Conservation (phyloP, 2,329 filamentous ascomycete species). For the Ceratocystis eucalypticola region DNA sequence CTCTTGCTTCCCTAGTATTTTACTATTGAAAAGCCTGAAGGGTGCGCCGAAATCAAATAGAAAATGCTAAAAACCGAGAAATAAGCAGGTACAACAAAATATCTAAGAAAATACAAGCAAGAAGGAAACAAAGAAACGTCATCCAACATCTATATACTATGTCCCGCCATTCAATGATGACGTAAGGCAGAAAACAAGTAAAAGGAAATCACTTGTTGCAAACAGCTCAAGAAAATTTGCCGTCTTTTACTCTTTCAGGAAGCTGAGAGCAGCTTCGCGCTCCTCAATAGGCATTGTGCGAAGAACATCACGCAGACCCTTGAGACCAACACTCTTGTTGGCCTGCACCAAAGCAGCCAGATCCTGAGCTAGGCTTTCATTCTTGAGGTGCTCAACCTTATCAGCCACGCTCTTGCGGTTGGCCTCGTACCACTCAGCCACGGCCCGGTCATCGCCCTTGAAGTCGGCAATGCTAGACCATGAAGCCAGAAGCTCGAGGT, state of each 20-base stretch:
- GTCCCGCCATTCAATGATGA: background rate
- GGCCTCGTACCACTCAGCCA: slow-evolving; percentile 92
- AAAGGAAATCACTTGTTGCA: slow-evolving; percentile 6
- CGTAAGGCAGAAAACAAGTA: slow-evolving; percentile 12
- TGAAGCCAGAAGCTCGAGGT: slow-evolving; percentile 63
- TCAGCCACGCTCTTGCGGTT: slow-evolving; percentile 70
- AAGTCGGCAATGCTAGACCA: slow-evolving; percentile 74
- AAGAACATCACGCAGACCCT: slow-evolving; percentile 74
- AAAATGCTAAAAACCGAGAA: background rate
- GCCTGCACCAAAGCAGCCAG: slow-evolving; percentile 33
- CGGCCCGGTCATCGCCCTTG: slow-evolving; percentile 63
- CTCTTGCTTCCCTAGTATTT: background rate
- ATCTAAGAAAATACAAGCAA: slow-evolving; percentile 1
- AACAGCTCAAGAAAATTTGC: background rate
- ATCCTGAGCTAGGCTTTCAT: slow-evolving; percentile 46
- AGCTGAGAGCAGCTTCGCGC: slow-evolving; percentile 66
- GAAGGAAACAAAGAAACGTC: slow-evolving; percentile 9
- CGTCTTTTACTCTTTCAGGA: slow-evolving; percentile 32
- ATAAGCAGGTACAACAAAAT: background rate
- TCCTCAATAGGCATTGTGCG: slow-evolving; percentile 78
- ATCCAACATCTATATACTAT: slow-evolving; percentile 7
- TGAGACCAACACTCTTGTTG: slow-evolving; percentile 56
- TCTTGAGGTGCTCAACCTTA: slow-evolving; percentile 75
- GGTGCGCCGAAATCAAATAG: background rate
- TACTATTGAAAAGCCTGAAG: background rate